Evolutionary conservation across 371 early-diverging fungal species (phyloP).

Genomic region (Entomophthora muscae): DNA sequence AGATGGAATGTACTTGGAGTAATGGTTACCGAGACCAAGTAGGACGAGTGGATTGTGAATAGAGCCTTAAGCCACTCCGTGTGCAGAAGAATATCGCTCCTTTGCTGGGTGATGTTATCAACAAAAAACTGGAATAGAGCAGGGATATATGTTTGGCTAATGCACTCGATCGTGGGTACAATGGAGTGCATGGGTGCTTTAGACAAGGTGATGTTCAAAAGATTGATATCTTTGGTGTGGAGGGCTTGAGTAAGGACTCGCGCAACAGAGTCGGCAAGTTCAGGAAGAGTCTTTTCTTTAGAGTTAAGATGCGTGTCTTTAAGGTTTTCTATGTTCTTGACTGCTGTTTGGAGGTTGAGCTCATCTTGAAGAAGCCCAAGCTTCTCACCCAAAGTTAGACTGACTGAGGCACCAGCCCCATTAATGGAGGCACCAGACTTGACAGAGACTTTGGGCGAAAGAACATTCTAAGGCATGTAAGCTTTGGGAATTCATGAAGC

Average conservation of each 20-base stretch:
- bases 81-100: background rate
- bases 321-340: background rate
- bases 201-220: background rate
- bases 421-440: background rate
- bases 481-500: background rate
- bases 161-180: background rate
- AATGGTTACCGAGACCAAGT: background rate
- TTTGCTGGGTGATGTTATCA: background rate
- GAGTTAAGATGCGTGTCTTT: background rate
- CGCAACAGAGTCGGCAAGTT: background rate
- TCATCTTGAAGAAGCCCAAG: background rate
- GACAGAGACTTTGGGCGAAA: background rate
- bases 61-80: background rate
- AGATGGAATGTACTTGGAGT: background rate
- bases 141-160: background rate
- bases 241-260: conserved; percentile 3
- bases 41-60: background rate
- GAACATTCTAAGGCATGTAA: background rate
- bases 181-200: background rate
- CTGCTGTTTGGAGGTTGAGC: background rate
- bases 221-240: conserved; percentile 4
- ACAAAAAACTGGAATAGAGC: background rate
- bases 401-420: background rate
- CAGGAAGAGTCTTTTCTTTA: background rate
- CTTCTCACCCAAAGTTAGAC: conserved; percentile 2